Conservation (phyloP, 345 rosid genomes). For the Sonneratia alba region DNA sequence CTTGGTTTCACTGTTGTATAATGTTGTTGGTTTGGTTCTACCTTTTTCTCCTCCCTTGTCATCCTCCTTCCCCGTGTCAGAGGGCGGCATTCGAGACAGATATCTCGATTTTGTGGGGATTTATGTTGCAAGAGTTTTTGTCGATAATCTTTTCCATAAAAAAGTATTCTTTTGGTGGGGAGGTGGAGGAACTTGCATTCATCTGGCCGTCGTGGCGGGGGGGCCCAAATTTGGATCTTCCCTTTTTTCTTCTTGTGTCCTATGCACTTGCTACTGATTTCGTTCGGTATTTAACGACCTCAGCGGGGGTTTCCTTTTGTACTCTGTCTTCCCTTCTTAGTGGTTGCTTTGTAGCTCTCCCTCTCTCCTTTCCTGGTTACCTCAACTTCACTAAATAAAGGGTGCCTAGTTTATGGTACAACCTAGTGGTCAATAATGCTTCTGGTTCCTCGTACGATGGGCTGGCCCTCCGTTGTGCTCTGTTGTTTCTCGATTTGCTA, state of each 20-base stretch:
- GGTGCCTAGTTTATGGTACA: no score
- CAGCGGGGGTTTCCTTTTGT: no score
- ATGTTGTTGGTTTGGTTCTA: not conserved
- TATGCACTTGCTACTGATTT: not conserved
- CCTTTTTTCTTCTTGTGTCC: not conserved
- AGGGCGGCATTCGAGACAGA: not conserved
- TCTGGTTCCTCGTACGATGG: no score
- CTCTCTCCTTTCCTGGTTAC: no score
- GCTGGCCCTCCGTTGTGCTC: no score
- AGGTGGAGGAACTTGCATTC: conserved; percentile 2
- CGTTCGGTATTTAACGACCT: no score
- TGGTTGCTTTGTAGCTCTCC: no score
- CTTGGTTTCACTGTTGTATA: not conserved
- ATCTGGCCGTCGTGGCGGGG: conserved; percentile 5
- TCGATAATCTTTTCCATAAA: not conserved
- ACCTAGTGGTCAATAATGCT: no score
- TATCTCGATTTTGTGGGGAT: not conserved
- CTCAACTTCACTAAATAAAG: no score
- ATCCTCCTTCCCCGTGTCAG: not conserved
- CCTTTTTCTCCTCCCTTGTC: no score
- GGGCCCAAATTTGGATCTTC: conserved; percentile 6
- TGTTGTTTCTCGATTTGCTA: no score
- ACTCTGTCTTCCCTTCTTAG: no score
- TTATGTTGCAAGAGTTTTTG: not conserved
- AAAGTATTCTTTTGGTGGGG: not conserved